Evolutionary conservation across 192 early-diverging fungal species (phyloP), one percentile per base, ranked within the genome.

Genomic region (Mortierella hygrophila): DNA sequence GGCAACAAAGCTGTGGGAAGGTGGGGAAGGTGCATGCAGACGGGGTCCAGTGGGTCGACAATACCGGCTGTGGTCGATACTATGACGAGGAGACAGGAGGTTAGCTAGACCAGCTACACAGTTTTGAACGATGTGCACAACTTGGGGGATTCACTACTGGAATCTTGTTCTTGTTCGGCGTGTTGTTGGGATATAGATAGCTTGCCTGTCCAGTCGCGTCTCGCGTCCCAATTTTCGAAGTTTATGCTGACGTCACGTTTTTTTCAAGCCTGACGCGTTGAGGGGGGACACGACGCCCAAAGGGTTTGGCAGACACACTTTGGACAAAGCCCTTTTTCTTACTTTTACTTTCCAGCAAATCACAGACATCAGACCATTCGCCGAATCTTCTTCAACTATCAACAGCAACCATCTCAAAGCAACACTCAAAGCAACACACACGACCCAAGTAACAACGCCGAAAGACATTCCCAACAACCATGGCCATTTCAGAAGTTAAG

Each of bases 401-500:
- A 65, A 65, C 60, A 65, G 10, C 49, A 15, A 32, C 60, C 60
- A 15, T 13, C 29, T 2, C 70, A 71, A 23, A 38, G 40, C 23
- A 21, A 42, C 70, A 71, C 38, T n/a, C n/a, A n/a, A n/a, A n/a
- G n/a, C n/a, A n/a, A n/a, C n/a, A n/a, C n/a, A 10, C 37, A 20
- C 37, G 68, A 41, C 37, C 15, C 52, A 23, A 60, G 21, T 35
- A 70, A 42, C 23, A 70, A 44, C 26, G 18, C 65, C 37, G 9
- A 38, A 76, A 77, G 37, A 72, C 32, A 70, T 3, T 32, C 23
- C 16, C 32, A 55, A 6, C 54, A 72, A 23, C 46, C 40, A 85
- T 78, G 78, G 82, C 83, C 37, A 40, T 89, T 63, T 74, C 87
- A 76, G 82, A 90, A 84, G 78, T 90, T 60, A 84, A 81, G 49